Percentiles rank a stretch among this genome's conserved stretches.
These are phyloP conservation scores for Penicillium parvum DNA, from an alignment of 495 filamentous ascomycete species.

Conservation along the genomic window DNA sequence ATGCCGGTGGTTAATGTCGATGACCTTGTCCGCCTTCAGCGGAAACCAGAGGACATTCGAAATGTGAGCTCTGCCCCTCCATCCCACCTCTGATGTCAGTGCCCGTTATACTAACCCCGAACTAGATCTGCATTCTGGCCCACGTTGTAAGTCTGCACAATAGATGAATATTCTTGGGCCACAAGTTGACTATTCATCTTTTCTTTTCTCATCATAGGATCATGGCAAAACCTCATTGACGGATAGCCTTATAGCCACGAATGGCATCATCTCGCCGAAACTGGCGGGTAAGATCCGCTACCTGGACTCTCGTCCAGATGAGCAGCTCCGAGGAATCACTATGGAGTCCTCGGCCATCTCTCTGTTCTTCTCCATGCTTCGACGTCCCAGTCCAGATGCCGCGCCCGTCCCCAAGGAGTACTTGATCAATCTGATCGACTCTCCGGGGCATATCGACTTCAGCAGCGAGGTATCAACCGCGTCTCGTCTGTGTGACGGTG, in stretches of 20 bases:
- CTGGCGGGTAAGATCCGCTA: constrained; percentile 97
- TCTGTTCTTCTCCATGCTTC: constrained; percentile 87
- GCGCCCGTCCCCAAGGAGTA: constrained; percentile 75
- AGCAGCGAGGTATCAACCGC: constrained; percentile 97
- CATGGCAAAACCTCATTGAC: constrained; percentile 98
- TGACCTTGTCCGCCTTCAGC: constrained; percentile 80
- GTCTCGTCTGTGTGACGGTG: constrained; percentile 90
- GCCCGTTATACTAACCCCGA: constrained; percentile 27
- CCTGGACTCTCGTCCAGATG: constrained; percentile 92
- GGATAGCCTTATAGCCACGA: constrained; percentile 94
- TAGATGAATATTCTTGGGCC: neutral
- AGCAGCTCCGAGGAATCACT: constrained; percentile 94
- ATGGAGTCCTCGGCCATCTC: constrained; percentile 99
- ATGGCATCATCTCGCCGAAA: constrained; percentile 98
- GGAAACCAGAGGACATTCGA: constrained; percentile 76
- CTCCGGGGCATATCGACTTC: constrained; percentile 97
- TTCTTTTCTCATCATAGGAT: constrained; percentile 46
- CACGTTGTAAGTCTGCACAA: constrained; percentile 69
- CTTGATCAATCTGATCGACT: constrained; percentile 96
- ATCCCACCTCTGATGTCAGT: constrained; percentile 31
- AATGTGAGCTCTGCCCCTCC: constrained; percentile 61
- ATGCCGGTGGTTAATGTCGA: constrained; percentile 90
- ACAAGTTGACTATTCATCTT: neutral
- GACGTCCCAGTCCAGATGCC: constrained; percentile 62
- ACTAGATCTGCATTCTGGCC: constrained; percentile 91